Percentiles rank a stretch among this genome's conserved stretches.
Conservation (phyloP, 805 yeast genomes). For the Naumovozyma castellii region DNA sequence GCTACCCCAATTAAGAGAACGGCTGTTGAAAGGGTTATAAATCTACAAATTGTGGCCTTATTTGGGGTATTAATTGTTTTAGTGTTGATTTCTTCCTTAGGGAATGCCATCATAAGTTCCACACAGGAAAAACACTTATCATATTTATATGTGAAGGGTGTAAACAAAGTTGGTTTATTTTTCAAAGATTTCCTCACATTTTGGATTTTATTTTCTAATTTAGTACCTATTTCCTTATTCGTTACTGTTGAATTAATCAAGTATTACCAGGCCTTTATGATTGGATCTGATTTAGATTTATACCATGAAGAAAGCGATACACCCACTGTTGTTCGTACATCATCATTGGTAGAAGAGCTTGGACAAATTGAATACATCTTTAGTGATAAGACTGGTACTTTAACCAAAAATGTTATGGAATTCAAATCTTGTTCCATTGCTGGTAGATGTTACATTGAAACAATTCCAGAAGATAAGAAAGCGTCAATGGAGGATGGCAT, state of each 20-base stretch:
- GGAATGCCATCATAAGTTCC: constrained; percentile 68
- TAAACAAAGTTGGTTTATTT: constrained; percentile 59
- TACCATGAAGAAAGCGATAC: constrained; percentile 82
- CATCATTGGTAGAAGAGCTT: constrained; percentile 89
- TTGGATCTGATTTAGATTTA: constrained; percentile 89
- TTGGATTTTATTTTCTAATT: constrained; percentile 92
- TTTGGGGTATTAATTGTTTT: constrained; percentile 71
- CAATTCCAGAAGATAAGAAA: constrained; percentile 82
- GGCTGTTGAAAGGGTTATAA: constrained; percentile 91
- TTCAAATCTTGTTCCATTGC: constrained; percentile 89
- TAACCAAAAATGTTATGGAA: constrained; percentile 94
- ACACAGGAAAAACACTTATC: constrained; percentile 40
- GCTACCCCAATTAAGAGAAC: constrained; percentile 97
- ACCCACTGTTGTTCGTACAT: constrained; percentile 90
- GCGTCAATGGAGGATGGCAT: constrained; percentile 69
- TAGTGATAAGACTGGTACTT: constrained; percentile 95
- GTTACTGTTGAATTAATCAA: constrained; percentile 95
- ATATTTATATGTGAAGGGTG: constrained; percentile 61
- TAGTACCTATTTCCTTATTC: constrained; percentile 94
- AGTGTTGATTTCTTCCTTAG: constrained; percentile 73
- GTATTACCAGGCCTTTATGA: constrained; percentile 89
- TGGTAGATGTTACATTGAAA: constrained; percentile 78
- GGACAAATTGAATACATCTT: constrained; percentile 96
- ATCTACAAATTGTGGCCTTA: constrained; percentile 80
- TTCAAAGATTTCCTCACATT: constrained; percentile 83